Evolutionary conservation across 2,329 filamentous ascomycete species (phyloP).

Genomic region (Colletotrichum endophyticum): DNA sequence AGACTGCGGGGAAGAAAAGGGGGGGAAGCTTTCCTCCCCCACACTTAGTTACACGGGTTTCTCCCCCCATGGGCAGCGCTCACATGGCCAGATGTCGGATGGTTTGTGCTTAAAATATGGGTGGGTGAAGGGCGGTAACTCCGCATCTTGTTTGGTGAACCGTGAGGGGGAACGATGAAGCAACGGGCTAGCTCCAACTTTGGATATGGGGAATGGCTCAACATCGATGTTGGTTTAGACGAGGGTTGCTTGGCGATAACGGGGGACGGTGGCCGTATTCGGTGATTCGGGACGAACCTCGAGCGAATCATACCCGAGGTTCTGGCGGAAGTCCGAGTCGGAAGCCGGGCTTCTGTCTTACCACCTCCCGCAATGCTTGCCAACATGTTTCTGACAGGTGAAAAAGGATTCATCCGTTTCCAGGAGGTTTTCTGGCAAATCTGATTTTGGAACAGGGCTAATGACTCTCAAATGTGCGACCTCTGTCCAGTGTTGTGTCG

Average conservation of each 20-base stretch:
- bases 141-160: neutral
- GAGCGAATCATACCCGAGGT: constrained; percentile 7
- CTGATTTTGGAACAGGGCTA: accelerated
- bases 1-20: neutral
- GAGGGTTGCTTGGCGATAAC: constrained; percentile 3
- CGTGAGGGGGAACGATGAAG: neutral
- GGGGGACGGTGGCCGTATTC: neutral
- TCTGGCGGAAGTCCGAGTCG: neutral
- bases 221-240: neutral
- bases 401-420: accelerated
- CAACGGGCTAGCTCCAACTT: neutral
- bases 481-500: no score
- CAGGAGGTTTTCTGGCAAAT: neutral
- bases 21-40: constrained; percentile 1
- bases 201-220: neutral
- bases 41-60: neutral
- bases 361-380: neutral
- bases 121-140: neutral
- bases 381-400: neutral
- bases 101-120: constrained; percentile 10
- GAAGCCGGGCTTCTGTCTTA: neutral
- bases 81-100: neutral
- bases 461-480: no score
- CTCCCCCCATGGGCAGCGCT: constrained; percentile 5
- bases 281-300: constrained; percentile 6